Percentiles rank a stretch among this genome's conserved stretches.
phyloP scores from a whole-genome alignment of 305 asterid genomes.

The Caryopteris hybrid region DNA sequence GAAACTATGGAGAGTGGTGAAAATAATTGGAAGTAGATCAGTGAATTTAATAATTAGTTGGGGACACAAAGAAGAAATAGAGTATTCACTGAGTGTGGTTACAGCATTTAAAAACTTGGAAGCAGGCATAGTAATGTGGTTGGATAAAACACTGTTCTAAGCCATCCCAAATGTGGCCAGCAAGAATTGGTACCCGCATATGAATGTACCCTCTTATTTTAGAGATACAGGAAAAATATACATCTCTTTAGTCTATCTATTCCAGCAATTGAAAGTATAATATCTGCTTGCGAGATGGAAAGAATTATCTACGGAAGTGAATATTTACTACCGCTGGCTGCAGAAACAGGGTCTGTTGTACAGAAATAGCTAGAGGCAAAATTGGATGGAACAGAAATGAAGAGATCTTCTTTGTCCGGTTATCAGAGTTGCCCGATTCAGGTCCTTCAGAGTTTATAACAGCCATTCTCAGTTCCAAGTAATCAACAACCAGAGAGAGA shows the following conservation, averaged over 20 bases:
- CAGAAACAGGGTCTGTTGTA: conserved; percentile 79
- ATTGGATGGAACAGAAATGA: conserved; percentile 91
- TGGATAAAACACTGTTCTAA: not conserved
- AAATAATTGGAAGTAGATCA: too few species aligned
- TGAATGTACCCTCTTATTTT: conserved; percentile 5
- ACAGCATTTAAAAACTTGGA: too few species aligned
- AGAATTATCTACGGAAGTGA: conserved; percentile 31
- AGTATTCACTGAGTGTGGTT: too few species aligned
- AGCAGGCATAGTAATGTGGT: too few species aligned
- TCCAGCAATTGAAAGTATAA: conserved; percentile 7
- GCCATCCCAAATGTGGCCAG: not conserved
- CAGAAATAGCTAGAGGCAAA: conserved; percentile 82
- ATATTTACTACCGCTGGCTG: conserved; percentile 88
- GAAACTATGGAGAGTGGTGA: too few species aligned
- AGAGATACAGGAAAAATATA: conserved; percentile 10
- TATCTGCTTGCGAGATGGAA: not conserved
- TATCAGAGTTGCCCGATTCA: conserved; percentile 68
- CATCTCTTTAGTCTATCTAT: not conserved
- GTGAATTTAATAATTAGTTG: too few species aligned
- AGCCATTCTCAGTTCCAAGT: conserved; percentile 13
- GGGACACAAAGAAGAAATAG: too few species aligned
- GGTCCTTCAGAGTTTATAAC: conserved; percentile 48
- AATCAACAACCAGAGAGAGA: not conserved
- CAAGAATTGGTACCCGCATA: conserved; percentile 11
- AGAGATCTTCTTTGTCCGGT: conserved; percentile 67